Evolutionary conservation across 2,329 filamentous ascomycete species (phyloP).

Genomic region (Dothideomycetes sp.): DNA sequence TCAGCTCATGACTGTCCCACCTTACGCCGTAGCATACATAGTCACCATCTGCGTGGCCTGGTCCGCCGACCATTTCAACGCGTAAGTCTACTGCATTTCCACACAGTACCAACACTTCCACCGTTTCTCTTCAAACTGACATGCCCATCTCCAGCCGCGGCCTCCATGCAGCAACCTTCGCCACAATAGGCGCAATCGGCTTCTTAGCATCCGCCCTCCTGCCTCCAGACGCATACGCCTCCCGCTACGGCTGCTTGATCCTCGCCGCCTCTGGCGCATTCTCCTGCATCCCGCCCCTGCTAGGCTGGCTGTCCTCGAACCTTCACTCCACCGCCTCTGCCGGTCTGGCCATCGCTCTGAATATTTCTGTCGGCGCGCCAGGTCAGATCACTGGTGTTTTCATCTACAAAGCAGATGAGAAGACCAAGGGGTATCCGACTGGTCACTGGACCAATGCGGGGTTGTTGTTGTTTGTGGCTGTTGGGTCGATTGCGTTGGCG

Average conservation of each 20-base stretch:
- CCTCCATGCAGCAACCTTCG: constrained; percentile 38
- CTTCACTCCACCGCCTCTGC: constrained; percentile 53
- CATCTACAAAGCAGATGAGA: constrained; percentile 59
- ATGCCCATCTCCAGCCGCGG: constrained; percentile 30
- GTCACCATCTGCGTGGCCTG: constrained; percentile 36
- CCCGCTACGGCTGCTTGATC: constrained; percentile 60
- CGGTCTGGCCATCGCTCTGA: constrained; percentile 59
- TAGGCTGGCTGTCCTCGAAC: constrained; percentile 62
- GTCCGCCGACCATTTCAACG: constrained; percentile 53
- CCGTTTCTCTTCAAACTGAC: too few species aligned
- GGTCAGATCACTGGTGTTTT: constrained; percentile 64
- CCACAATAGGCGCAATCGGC: constrained; percentile 41
- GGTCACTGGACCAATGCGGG: constrained; percentile 59
- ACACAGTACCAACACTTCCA: background rate
- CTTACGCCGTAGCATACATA: constrained; percentile 26
- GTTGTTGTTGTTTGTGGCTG: constrained; percentile 47
- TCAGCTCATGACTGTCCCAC: constrained; percentile 22
- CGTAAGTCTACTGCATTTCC: constrained; percentile 11
- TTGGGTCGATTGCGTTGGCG: constrained; percentile 43
- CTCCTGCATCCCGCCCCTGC: constrained; percentile 55
- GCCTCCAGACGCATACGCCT: constrained; percentile 46
- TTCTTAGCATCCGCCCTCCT: constrained; percentile 55
- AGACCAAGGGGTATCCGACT: constrained; percentile 51
- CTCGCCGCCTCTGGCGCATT: constrained; percentile 57
- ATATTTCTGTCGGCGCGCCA: constrained; percentile 55